Base-by-base conservation (phyloP, 2,329 filamentous ascomycete species). In the Botrytis paeoniae region DNA sequence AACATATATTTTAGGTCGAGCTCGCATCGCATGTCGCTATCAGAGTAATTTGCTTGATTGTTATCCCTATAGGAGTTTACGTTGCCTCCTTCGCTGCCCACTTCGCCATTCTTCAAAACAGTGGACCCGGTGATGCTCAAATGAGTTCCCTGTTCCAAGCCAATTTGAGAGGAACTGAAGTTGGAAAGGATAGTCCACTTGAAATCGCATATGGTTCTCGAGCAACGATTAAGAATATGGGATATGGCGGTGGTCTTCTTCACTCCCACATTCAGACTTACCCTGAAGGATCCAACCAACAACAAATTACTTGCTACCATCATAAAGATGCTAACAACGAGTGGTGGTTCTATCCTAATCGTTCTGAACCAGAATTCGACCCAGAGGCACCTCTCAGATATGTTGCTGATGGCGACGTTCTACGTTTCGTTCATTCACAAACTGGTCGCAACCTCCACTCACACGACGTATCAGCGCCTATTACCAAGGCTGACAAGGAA, bases 251-350 rank as follows among this genome's bases (percentile, higher is more conserved):
- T 81, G 96, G 96, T 82, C 89, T 99, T 51, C 90, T 98, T 63
- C 95, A 98, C 84, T 98, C 95, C 60, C 96, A 98, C 86, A 89
- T 98, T 75, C 95, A 98, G 84, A 98, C 94, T 14, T 98, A 94
- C 82, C 95, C 95, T 0, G 95, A 98, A 81, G 96, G 95, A 45
- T 98, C 96, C 54, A 85, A 85, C 70, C 96, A 99, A 84, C 97
- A 99, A 83, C 96, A 99, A 82, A 91, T 99, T 75, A 99, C 96
- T 75, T 99, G 97, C 86, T 99, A 99, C 84, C 96, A 99, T 84
- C 96, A 99, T 87, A 99, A 99, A 83, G 96, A 99, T 86, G 88
- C 95, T 82, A 99, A 99, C 89, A 99, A 99, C 82, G 96, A 99
- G 82, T 99, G 96, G 96, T 97, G 97, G 85, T 95, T 99, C 84